Conservation (phyloP, 2,329 filamentous ascomycete genomes). For the Neonectria coccinea region DNA sequence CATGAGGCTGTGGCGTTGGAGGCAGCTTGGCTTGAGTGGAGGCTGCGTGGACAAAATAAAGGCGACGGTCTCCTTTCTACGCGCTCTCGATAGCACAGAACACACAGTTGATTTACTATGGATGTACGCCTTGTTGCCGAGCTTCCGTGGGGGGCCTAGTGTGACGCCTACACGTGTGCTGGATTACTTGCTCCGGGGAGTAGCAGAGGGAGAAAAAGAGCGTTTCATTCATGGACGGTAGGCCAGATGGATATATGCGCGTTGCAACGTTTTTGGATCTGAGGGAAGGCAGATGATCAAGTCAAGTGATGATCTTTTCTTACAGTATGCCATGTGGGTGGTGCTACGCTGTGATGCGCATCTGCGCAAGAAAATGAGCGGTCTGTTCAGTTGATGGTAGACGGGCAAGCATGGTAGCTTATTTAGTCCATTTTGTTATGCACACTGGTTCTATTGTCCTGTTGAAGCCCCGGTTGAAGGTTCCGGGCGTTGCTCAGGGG, state of each 20-base stretch:
- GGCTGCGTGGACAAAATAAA: conserved; percentile 23
- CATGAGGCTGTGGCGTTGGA: conserved; percentile 14
- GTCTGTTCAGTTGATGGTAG: too few relatives aligned
- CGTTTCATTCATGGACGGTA: conserved; percentile 14
- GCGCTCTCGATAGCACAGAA: background rate
- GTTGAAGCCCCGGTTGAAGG: background rate
- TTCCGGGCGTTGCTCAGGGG: background rate
- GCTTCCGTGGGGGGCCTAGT: conserved; percentile 16
- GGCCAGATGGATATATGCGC: conserved; percentile 3
- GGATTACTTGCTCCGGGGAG: background rate
- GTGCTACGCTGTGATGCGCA: conserved; percentile 4
- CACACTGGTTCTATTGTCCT: background rate
- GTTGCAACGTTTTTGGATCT: conserved; percentile 23
- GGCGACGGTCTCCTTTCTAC: background rate
- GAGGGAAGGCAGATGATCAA: conserved; percentile 11
- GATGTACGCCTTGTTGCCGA: conserved; percentile 7
- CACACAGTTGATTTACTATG: background rate
- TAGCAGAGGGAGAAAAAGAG: background rate
- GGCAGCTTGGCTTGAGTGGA: background rate
- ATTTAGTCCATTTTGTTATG: too few relatives aligned
- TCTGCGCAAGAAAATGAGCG: background rate
- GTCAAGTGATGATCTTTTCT: conserved; percentile 14
- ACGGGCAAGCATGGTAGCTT: background rate
- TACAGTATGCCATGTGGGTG: background rate
- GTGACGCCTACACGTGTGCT: conserved; percentile 21